Conservation (phyloP, 2,329 filamentous ascomycete genomes). For the Drechslera avenae region DNA sequence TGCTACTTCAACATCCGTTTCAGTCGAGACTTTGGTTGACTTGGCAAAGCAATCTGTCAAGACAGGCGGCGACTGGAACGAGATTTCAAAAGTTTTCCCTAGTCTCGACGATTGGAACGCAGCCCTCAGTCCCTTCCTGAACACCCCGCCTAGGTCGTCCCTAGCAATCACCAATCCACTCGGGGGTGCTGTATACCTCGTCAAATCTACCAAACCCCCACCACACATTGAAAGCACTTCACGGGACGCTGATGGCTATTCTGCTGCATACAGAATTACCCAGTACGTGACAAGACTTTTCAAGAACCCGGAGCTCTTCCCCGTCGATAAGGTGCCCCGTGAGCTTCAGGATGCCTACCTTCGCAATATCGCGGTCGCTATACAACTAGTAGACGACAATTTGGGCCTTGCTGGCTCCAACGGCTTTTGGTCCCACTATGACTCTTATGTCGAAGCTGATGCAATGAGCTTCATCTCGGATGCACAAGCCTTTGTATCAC, state of each 20-base stretch:
- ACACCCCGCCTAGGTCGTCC: constrained; percentile 61
- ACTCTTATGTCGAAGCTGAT: constrained; percentile 57
- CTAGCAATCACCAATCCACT: constrained; percentile 76
- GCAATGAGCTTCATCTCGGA: constrained; percentile 59
- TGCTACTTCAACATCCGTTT: constrained; percentile 50
- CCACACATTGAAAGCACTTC: constrained; percentile 42
- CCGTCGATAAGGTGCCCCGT: constrained; percentile 39
- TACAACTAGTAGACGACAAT: constrained; percentile 65
- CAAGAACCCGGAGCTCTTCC: constrained; percentile 46
- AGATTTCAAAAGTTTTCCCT: constrained; percentile 63
- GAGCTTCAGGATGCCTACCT: constrained; percentile 44
- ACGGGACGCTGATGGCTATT: constrained; percentile 72
- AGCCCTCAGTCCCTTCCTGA: constrained; percentile 64
- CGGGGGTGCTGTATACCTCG: constrained; percentile 71
- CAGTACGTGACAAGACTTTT: constrained; percentile 70
- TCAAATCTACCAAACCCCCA: constrained; percentile 44
- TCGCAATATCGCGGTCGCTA: constrained; percentile 58
- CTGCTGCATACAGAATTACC: constrained; percentile 75
- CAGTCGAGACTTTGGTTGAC: constrained; percentile 62
- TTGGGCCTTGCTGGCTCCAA: constrained; percentile 62
- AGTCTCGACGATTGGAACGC: constrained; percentile 67
- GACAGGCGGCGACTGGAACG: constrained; percentile 32
- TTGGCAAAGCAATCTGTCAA: constrained; percentile 58
- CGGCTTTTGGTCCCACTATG: constrained; percentile 56
- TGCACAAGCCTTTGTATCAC: constrained; percentile 54